phyloP scores from a whole-genome alignment of 2,329 filamentous ascomycete species.

The Cadophora gregata region DNA sequence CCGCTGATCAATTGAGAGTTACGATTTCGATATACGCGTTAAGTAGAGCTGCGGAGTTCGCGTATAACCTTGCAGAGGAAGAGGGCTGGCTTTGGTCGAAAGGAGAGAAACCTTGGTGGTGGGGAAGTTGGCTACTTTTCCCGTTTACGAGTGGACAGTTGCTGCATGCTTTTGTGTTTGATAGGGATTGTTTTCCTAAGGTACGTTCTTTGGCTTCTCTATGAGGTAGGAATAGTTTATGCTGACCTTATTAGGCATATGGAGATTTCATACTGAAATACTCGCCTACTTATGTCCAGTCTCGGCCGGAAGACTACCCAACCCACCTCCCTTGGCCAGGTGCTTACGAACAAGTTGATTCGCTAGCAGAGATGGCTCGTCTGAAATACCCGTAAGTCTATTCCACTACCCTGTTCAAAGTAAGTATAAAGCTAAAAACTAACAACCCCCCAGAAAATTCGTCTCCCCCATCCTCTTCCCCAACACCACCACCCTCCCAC shows the following conservation, averaged over 20 bases:
- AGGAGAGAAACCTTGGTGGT: slow-evolving; percentile 76
- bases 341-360: slow-evolving; percentile 78
- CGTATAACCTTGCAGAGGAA: slow-evolving; percentile 82
- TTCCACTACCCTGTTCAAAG: slow-evolving; percentile 9
- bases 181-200: slow-evolving; percentile 73
- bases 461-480: slow-evolving; percentile 89
- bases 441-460: slow-evolving; percentile 62
- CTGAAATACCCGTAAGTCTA: slow-evolving; percentile 79
- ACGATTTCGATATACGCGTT: slow-evolving; percentile 83
- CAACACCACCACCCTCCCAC: slow-evolving; percentile 67
- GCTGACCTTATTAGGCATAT: slow-evolving; percentile 49
- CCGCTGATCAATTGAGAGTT: slow-evolving; percentile 73
- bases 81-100: slow-evolving; percentile 66
- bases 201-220: slow-evolving; percentile 47
- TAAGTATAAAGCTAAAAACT: slow-evolving; percentile 33
- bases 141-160: slow-evolving; percentile 78
- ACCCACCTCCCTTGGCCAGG: slow-evolving; percentile 73
- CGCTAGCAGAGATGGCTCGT: slow-evolving; percentile 78
- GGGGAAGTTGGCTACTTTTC: slow-evolving; percentile 83
- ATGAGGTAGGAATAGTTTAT: neutral
- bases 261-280: slow-evolving; percentile 71
- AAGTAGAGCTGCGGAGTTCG: slow-evolving; percentile 83
- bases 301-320: slow-evolving; percentile 72
- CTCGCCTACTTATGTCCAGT: slow-evolving; percentile 80
- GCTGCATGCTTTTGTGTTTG: slow-evolving; percentile 77